Conservation (phyloP, 306 rosid genomes). For the Datisca glomerata region DNA sequence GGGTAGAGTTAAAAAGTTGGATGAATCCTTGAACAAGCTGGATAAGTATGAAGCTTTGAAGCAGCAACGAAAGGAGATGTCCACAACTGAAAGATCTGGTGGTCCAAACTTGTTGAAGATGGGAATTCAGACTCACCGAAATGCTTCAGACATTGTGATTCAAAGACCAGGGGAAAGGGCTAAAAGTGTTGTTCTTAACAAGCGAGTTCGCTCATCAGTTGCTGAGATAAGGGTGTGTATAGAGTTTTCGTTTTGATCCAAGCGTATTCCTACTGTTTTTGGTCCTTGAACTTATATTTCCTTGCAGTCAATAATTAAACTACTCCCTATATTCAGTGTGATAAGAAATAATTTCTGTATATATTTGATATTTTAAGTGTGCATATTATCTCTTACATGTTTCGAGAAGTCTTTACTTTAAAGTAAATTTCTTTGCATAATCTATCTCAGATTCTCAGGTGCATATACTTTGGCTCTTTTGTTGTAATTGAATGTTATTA, state of each 20-base stretch:
- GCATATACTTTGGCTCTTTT: too few species aligned
- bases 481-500: too few species aligned
- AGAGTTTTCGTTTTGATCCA: conserved; percentile 3
- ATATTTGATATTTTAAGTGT: too few species aligned
- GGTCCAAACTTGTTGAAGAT: conserved; percentile 41
- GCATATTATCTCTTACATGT: too few species aligned
- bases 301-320: conserved; percentile 4
- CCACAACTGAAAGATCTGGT: conserved; percentile 44
- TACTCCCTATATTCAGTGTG: too few species aligned
- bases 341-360: too few species aligned
- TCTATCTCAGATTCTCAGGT: too few species aligned
- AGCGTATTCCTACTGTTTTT: background rate
- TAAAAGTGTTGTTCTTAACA: conserved; percentile 44
- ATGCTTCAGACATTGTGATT: conserved; percentile 37
- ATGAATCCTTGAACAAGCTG: conserved; percentile 49
- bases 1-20: conserved; percentile 47
- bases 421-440: too few species aligned
- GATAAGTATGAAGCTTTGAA: conserved; percentile 53
- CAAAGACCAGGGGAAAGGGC: conserved; percentile 49
- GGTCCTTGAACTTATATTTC: background rate
- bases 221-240: conserved; percentile 54
- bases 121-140: conserved; percentile 40
- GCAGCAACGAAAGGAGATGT: conserved; percentile 48
- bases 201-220: conserved; percentile 55
- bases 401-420: too few species aligned